Conservation (phyloP, 1,284 basidiomycete genomes). For the Puccinia hordei region DNA sequence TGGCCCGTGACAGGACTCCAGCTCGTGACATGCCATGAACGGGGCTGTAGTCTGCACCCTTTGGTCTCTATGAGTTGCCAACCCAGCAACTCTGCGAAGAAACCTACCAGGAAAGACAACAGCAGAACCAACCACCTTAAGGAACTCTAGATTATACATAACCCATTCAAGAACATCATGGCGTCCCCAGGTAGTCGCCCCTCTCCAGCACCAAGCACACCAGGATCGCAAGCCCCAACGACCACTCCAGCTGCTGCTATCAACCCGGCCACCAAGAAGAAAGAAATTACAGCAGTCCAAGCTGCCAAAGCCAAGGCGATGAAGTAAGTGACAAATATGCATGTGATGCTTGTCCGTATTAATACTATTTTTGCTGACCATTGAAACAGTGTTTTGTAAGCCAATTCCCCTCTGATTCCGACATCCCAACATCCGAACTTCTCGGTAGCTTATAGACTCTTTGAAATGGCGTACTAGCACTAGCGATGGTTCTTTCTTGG, state of each 20-base stretch:
- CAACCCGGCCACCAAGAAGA: slow-evolving; percentile 49
- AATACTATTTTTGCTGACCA: background rate
- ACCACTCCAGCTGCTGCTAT: slow-evolving; percentile 22
- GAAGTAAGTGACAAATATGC: slow-evolving; percentile 26
- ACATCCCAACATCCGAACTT: background rate
- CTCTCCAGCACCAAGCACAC: slow-evolving; percentile 37
- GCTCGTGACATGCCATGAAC: background rate
- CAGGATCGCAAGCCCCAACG: slow-evolving; percentile 22
- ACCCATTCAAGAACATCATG: slow-evolving; percentile 9
- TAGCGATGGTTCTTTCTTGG: slow-evolving; percentile 46
- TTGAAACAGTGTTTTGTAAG: slow-evolving; percentile 46
- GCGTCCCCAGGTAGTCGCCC: slow-evolving; percentile 14
- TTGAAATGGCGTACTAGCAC: slow-evolving; percentile 1
- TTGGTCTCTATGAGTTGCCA: background rate
- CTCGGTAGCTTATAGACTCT: background rate
- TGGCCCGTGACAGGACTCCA: too few relatives aligned
- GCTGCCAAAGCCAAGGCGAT: slow-evolving; percentile 49
- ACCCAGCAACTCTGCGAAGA: background rate
- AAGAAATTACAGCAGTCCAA: slow-evolving; percentile 42
- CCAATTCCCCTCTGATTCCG: background rate
- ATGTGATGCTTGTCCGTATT: background rate
- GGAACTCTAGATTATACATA: background rate
- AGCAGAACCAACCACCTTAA: background rate
- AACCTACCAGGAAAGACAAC: background rate
- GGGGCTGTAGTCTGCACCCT: too few relatives aligned